A percentile compares a stretch with the other conserved stretches of the same genome.
These are phyloP conservation scores for Nephromyces sp. DNA, from an alignment of 169 alveolate genomes.

Conservation along the genomic window DNA sequence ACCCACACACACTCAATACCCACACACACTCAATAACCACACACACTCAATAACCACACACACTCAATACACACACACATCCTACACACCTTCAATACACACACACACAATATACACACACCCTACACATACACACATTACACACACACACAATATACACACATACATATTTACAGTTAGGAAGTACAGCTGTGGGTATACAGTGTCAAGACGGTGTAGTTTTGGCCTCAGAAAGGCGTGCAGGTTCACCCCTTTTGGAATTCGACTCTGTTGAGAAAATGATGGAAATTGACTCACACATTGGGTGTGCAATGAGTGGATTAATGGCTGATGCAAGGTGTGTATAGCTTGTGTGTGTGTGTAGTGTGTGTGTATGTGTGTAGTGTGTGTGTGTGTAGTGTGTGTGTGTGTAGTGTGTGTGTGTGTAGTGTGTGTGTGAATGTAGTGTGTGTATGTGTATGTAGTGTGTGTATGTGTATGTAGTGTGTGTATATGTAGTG, in stretches of 20 bases:
- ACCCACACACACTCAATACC: too few relatives aligned
- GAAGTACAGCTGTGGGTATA: slow-evolving; percentile 97
- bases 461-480: neutral
- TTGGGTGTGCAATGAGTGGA: slow-evolving; percentile 95
- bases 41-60: too few relatives aligned
- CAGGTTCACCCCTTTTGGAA: slow-evolving; percentile 24
- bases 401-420: too few relatives aligned
- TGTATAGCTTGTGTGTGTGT: neutral
- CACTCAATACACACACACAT: too few relatives aligned
- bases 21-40: too few relatives aligned
- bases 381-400: too few relatives aligned
- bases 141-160: too few relatives aligned
- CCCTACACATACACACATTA: too few relatives aligned
- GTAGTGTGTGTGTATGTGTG: too few relatives aligned
- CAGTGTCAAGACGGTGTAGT: slow-evolving; percentile 90
- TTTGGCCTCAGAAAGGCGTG: slow-evolving; percentile 86
- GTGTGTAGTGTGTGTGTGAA: too few relatives aligned
- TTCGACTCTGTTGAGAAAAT: slow-evolving; percentile 73
- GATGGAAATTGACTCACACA: slow-evolving; percentile 85
- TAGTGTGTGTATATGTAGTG: neutral
- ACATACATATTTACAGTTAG: slow-evolving; percentile 78
- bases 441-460: neutral
- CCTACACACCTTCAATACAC: too few relatives aligned
- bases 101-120: too few relatives aligned
- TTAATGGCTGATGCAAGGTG: slow-evolving; percentile 90